Evolutionary conservation across 768 basidiomycete genomes (phyloP), one percentile per base, ranked within the genome.

Genomic region (Calocera cornea): DNA sequence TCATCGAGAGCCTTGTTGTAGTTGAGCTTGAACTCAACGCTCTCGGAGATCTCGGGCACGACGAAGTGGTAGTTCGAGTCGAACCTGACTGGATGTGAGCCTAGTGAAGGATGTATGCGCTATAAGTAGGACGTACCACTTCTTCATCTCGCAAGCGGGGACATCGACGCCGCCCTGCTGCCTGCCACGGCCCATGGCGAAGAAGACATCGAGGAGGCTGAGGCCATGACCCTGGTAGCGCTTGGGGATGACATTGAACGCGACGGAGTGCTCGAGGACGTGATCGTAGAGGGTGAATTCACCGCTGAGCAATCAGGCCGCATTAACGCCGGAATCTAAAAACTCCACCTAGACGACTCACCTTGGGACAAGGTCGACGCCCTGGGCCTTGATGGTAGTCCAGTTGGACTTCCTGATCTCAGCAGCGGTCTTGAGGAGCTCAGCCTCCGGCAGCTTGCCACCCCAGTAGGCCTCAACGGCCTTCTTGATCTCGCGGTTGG

Each of bases 1-100:
- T 97, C 92, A 73, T 88, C 87, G 69, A 98, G 85, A 60, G 89
- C 86, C 83, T 97, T 97, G 88, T 95, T 95, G 81, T 87, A 87
- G 81, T 88, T 85, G 76, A 99, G 82, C 80, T 95, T 93, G 86
- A 98, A 97, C 71, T 95, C 87, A 34, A 88, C 90, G 73, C 84
- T 81, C 65, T 91, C 89, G 10, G 90, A 90, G 78, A 97, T 86
- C 80, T 97, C 97, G 67, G 95, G 95, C 68, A 98, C 97, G 78
- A 98, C 94, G 75, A 87, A 95, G 82, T 98, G 95, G 83, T 97
- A 98, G 86, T 97, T 97, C 64, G 92, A 94, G 80, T 97, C 93
- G 77, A 94, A 95, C 93, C 92, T 95, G 70, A 41, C 69, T 64
- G 36, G 16, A 7, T 47, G 19, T 47, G 16, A 33, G 70, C 60